Conservation (phyloP, 352 stramenopile genomes). For the Phytophthora citrophthora region DNA sequence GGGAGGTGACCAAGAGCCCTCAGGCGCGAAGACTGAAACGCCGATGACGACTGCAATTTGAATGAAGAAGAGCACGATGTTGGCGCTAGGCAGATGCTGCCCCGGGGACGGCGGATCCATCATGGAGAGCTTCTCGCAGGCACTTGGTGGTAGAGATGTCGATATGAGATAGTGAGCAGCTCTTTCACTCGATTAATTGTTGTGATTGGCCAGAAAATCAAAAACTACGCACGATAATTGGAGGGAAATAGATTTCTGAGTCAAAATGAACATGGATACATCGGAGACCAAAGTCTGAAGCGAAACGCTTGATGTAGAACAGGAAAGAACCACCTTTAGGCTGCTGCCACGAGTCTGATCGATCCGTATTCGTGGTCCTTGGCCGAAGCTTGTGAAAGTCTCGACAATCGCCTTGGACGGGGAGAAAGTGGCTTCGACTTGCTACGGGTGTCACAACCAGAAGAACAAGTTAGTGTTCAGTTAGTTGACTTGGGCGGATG, state of each 20-base stretch:
- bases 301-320: too few relatives aligned
- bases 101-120: slow-evolving; percentile 28
- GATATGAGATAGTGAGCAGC: slow-evolving; percentile 2
- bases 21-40: slow-evolving; percentile 40
- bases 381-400: slow-evolving; percentile 25
- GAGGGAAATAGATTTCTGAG: slow-evolving; percentile 27
- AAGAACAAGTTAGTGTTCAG: slow-evolving; percentile 20
- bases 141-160: slow-evolving; percentile 9
- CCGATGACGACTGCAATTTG: slow-evolving; percentile 30
- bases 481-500: slow-evolving; percentile 15
- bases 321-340: too few relatives aligned
- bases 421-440: slow-evolving; percentile 14
- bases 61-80: slow-evolving; percentile 40
- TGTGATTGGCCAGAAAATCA: slow-evolving; percentile 28
- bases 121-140: slow-evolving; percentile 1
- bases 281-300: too few relatives aligned
- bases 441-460: slow-evolving; percentile 14
- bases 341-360: slow-evolving; percentile 21
- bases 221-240: slow-evolving; percentile 12
- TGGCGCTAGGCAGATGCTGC: slow-evolving; percentile 34
- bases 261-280: slow-evolving; percentile 27
- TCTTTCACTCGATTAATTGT: slow-evolving; percentile 3
- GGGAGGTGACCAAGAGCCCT: slow-evolving; percentile 35
- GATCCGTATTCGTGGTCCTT: slow-evolving; percentile 42
- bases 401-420: slow-evolving; percentile 16